phyloP scores from a whole-genome alignment of 2,329 filamentous ascomycete species.

The Colletotrichum melonis region DNA sequence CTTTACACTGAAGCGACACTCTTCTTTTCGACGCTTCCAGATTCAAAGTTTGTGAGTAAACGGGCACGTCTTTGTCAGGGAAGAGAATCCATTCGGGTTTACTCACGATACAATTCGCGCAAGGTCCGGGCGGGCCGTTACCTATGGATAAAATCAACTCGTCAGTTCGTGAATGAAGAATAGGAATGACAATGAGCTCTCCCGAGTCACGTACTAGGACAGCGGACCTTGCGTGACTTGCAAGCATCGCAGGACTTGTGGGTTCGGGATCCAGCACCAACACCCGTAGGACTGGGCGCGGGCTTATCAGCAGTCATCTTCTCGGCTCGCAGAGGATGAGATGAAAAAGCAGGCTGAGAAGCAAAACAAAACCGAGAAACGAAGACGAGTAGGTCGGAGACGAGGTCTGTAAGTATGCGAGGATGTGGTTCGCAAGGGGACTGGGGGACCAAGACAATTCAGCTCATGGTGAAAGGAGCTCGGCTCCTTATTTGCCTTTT shows the following conservation, averaged over 20 bases:
- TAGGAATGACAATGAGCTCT: neutral
- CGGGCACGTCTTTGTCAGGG: neutral
- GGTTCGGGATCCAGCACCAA: conserved; percentile 4
- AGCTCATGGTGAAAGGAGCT: neutral
- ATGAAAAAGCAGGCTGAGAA: neutral
- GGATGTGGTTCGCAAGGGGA: too few species aligned
- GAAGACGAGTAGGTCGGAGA: neutral
- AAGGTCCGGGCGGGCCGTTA: conserved; percentile 39
- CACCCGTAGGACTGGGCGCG: neutral
- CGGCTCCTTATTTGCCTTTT: neutral
- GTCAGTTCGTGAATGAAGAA: neutral
- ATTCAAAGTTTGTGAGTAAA: conserved; percentile 27
- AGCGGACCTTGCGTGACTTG: conserved; percentile 54
- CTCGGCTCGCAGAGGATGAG: neutral
- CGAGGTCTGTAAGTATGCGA: neutral
- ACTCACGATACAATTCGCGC: conserved; percentile 44
- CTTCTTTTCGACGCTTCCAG: conserved; percentile 12
- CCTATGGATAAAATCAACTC: conserved; percentile 9
- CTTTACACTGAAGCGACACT: conserved; percentile 41
- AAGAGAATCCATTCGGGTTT: neutral
- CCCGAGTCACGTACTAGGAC: conserved; percentile 44
- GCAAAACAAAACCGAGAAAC: neutral
- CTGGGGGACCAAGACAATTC: too few species aligned
- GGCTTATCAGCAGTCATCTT: conserved; percentile 19
- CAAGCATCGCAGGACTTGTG: conserved; percentile 51